Base-by-base conservation (phyloP, 2,329 filamentous ascomycete genomes). In the Phoma sp. region DNA sequence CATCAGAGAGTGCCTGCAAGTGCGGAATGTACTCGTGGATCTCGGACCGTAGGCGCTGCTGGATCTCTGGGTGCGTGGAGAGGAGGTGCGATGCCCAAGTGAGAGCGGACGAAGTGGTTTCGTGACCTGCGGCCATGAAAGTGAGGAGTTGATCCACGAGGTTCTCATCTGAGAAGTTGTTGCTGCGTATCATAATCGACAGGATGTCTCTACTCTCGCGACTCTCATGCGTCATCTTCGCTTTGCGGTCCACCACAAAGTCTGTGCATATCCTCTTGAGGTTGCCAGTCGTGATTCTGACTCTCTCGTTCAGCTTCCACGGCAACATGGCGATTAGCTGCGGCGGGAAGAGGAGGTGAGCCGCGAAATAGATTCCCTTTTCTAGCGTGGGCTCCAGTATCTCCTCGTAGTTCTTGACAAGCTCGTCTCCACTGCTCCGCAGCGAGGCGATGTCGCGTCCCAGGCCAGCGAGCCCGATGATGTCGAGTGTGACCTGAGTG, bases 71-170 rank as follows among this genome's bases (percentile, higher is more conserved):
- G 64, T 91, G 75, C 19, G 81, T 80, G 63, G 85, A 85, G n/a
- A 95, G 82, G 38, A 88, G 78, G 69, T 92, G 90, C 7, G 87
- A 76, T 3, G 88, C 84, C 89, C 90, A 94, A n/a, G 87, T 89
- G 70, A 95, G 81, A 17, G 90, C 83, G 1, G 87, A 84, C 1
- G 91, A 86, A 0, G 90, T 93, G 1, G 91, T 94, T 76, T 94
- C 90, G 73, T 94, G 91, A 6, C 78, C 82, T 3, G 82, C 82
- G 2, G 82, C 83, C 4, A 85, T 66, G 60, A 84, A 84, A 0
- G 83, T 86, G 24, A 86, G 67, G 1, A 85, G 74, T 51, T 85
- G 83, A 58, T 85, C 82, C 7, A 80, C 79, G 12, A 85, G 67
- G n/a, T 79, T 75, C 4, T 76, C 68, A 48, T 85, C 82, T 0